A percentile compares a stretch with the other conserved stretches of the same genome.
These are phyloP conservation scores for Paramecium bursaria DNA, from an alignment of 73 alveolate genomes.

Conservation along the genomic window DNA sequence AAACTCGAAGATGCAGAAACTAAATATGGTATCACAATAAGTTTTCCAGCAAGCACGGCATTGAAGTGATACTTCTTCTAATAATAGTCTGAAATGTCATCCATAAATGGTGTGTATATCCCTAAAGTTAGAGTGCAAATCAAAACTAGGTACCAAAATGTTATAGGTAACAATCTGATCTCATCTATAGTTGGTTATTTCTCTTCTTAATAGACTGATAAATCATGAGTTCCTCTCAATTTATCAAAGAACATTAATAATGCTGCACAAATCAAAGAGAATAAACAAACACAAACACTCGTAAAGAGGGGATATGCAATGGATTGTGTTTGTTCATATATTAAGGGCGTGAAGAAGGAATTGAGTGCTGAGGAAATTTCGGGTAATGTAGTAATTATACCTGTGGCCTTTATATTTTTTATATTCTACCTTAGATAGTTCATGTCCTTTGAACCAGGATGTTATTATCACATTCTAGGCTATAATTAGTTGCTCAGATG, in stretches of 20 bases:
- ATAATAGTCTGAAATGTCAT: conserved; percentile 43
- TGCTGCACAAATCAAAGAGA: conserved; percentile 19
- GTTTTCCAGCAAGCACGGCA: conserved; percentile 44
- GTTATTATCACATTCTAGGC: conserved; percentile 62
- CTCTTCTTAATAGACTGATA: background rate
- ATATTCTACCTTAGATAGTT: conserved; percentile 55
- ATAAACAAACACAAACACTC: conserved; percentile 52
- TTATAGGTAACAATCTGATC: conserved; percentile 14
- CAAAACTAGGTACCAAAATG: conserved; percentile 29
- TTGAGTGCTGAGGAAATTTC: conserved; percentile 50
- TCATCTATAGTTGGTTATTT: conserved; percentile 4
- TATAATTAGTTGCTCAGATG: conserved; percentile 64
- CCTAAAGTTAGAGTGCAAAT: conserved; percentile 52
- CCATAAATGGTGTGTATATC: conserved; percentile 43
- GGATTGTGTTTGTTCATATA: conserved; percentile 29
- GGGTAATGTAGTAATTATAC: conserved; percentile 14
- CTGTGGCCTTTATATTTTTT: conserved; percentile 38
- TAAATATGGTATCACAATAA: conserved; percentile 17
- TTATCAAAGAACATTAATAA: conserved; percentile 26
- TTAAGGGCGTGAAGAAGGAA: conserved; percentile 43
- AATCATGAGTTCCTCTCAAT: background rate
- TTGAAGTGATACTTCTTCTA: conserved; percentile 30
- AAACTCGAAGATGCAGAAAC: conserved; percentile 4
- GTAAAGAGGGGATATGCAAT: conserved; percentile 53
- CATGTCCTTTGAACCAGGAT: conserved; percentile 73